Evolutionary conservation across 1,139 yeast genomes (phyloP).

Genomic region (Zygoascus meyerae): DNA sequence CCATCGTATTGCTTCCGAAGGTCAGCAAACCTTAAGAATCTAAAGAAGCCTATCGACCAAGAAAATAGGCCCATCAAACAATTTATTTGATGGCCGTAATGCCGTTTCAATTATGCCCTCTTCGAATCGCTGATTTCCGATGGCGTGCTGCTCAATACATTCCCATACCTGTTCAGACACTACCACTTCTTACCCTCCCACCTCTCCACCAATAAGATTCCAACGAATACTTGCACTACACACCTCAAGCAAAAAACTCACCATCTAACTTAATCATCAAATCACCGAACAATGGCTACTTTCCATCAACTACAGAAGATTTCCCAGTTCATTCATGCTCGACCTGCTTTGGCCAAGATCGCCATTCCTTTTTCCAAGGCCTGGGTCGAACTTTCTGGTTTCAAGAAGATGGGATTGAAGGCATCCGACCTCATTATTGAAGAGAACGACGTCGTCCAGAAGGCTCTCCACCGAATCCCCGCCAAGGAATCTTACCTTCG

Average conservation of each 20-base stretch:
- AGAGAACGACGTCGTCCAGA: slow-evolving; percentile 82
- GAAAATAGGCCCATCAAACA: too few species aligned
- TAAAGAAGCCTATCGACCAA: too few species aligned
- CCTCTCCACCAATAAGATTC: not conserved
- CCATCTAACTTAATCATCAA: not conserved
- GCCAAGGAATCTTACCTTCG: slow-evolving; percentile 80
- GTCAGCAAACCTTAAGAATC: too few species aligned
- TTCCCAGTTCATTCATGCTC: slow-evolving; percentile 73
- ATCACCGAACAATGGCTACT: slow-evolving; percentile 48
- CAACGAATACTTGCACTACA: not conserved
- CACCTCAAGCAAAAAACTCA: slow-evolving; percentile 1
- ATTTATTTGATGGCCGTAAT: too few species aligned
- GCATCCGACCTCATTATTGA: slow-evolving; percentile 80
- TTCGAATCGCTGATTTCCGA: too few species aligned
- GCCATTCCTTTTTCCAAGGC: slow-evolving; percentile 74
- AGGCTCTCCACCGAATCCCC: slow-evolving; percentile 84
- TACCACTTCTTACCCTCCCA: not conserved
- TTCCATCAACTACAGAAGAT: slow-evolving; percentile 77
- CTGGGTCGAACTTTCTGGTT: slow-evolving; percentile 72
- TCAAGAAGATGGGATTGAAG: slow-evolving; percentile 85
- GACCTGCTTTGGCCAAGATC: slow-evolving; percentile 70
- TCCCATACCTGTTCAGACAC: too few species aligned
- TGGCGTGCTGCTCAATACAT: too few species aligned
- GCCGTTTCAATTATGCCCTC: too few species aligned
- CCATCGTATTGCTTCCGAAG: too few species aligned